Evolutionary conservation across 164 flowering plant species (phyloP).

Genomic region (Buxus sempervirens): DNA sequence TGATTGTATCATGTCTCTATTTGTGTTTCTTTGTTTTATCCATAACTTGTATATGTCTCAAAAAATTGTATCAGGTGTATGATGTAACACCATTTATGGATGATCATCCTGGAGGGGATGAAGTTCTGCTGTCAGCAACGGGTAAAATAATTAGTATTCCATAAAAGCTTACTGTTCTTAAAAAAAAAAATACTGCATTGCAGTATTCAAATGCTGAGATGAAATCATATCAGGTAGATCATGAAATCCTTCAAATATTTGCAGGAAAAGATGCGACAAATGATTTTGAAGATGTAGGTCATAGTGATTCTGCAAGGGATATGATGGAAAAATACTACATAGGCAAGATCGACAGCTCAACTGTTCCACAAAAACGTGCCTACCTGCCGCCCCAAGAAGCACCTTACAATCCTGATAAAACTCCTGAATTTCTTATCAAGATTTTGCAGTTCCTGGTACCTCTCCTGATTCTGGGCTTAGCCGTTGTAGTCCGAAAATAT

Average conservation of each 20-base stretch:
- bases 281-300: constrained; percentile 94
- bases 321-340: constrained; percentile 71
- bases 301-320: constrained; percentile 76
- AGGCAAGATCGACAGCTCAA: constrained; percentile 69
- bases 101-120: constrained; percentile 96
- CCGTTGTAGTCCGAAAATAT: constrained; percentile 63
- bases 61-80: constrained; percentile 54
- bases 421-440: constrained; percentile 61
- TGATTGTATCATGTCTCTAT: background rate
- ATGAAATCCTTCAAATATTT: constrained; percentile 6
- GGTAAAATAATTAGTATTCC: constrained; percentile 32
- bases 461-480: constrained; percentile 73
- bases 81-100: constrained; percentile 89
- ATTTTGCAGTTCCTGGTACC: constrained; percentile 82
- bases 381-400: constrained; percentile 41
- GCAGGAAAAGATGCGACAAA: constrained; percentile 89
- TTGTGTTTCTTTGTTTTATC: too few species aligned
- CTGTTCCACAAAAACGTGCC: constrained; percentile 50
- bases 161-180: too few species aligned
- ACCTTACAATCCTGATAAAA: constrained; percentile 50
- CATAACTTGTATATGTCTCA: too few species aligned
- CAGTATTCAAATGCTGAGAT: background rate
- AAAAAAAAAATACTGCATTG: background rate
- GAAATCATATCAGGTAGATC: background rate
- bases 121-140: constrained; percentile 72